These are phyloP conservation scores for Chrysophaeum taylorii DNA, from an alignment of 352 stramenopile genomes.

Conservation along the genomic window DNA sequence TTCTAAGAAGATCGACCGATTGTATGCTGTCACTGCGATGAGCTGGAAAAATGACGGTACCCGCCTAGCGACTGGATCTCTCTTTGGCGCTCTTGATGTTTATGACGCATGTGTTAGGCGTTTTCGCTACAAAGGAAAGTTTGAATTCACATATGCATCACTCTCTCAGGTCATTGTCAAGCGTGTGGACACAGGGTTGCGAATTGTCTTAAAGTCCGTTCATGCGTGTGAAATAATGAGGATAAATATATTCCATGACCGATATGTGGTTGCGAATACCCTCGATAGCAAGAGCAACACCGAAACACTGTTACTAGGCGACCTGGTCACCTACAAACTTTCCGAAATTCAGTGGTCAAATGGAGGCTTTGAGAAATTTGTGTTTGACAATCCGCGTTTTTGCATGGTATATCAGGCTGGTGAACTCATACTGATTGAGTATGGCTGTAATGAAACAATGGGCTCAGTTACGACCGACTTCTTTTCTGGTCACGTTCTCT, in stretches of 20 bases:
- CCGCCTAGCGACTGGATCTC: constrained; percentile 68
- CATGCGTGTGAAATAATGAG: constrained; percentile 83
- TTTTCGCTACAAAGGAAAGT: constrained; percentile 80
- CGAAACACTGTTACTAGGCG: constrained; percentile 75
- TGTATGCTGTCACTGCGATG: constrained; percentile 79
- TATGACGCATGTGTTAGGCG: constrained; percentile 79
- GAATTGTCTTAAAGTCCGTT: constrained; percentile 68
- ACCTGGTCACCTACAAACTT: constrained; percentile 75
- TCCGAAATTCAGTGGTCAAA: constrained; percentile 73
- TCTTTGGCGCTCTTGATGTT: constrained; percentile 76
- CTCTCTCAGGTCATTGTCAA: constrained; percentile 85
- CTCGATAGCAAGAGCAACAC: constrained; percentile 18
- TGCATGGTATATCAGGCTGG: constrained; percentile 79
- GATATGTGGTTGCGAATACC: constrained; percentile 34
- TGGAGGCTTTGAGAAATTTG: constrained; percentile 73
- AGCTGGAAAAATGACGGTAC: constrained; percentile 78
- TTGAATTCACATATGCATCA: constrained; percentile 88
- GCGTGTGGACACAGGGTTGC: constrained; percentile 60
- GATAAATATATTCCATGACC: constrained; percentile 85
- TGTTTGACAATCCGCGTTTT: constrained; percentile 77
- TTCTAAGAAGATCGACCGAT: constrained; percentile 72
- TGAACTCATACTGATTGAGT: constrained; percentile 82
- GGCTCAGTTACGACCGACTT: constrained; percentile 76
- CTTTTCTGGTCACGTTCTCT: constrained; percentile 75
- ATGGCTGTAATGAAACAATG: constrained; percentile 78